These are phyloP conservation scores for Scenedesmus sp. DNA, from an alignment of 163 green algal genomes.

Conservation along the genomic window DNA sequence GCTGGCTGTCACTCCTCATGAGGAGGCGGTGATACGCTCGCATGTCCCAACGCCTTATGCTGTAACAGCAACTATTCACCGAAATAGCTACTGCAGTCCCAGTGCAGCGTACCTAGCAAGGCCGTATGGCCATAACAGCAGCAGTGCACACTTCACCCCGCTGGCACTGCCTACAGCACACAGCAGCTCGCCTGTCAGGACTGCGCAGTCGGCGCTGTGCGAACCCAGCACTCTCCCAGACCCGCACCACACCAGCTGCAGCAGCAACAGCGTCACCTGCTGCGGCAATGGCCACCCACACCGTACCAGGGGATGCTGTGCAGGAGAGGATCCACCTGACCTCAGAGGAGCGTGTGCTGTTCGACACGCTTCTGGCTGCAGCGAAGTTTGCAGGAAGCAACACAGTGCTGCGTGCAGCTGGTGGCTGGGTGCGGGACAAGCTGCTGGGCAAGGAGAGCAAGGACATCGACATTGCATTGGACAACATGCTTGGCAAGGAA, in stretches of 20 bases:
- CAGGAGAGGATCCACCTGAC: slow-evolving; percentile 73
- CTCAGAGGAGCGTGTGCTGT: slow-evolving; percentile 80
- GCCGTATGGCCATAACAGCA: slow-evolving; percentile 39
- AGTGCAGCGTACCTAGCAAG: not conserved
- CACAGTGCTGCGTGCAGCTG: slow-evolving; percentile 92
- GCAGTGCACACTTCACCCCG: slow-evolving; percentile 20
- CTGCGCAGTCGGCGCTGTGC: not conserved
- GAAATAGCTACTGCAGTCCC: not conserved
- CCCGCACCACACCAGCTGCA: not conserved
- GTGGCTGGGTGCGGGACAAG: slow-evolving; percentile 99
- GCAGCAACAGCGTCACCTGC: not conserved
- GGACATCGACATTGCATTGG: slow-evolving; percentile 98
- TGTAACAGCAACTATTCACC: too few relatives aligned
- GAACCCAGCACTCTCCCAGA: not conserved
- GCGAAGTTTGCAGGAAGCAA: slow-evolving; percentile 63
- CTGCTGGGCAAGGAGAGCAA: slow-evolving; percentile 88
- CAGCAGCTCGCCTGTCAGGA: slow-evolving; percentile 3
- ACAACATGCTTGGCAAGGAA: slow-evolving; percentile 90
- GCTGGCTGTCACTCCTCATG: not conserved
- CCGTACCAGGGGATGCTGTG: slow-evolving; percentile 32
- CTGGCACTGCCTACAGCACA: slow-evolving; percentile 17
- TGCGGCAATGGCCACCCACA: not conserved
- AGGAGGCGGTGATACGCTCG: not conserved
- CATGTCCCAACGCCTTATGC: not conserved
- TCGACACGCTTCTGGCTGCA: slow-evolving; percentile 83